Evolutionary conservation across 2,329 filamentous ascomycete genomes (phyloP), one percentile per base, ranked within the genome.

Genomic region (Xylariaceae sp.): DNA sequence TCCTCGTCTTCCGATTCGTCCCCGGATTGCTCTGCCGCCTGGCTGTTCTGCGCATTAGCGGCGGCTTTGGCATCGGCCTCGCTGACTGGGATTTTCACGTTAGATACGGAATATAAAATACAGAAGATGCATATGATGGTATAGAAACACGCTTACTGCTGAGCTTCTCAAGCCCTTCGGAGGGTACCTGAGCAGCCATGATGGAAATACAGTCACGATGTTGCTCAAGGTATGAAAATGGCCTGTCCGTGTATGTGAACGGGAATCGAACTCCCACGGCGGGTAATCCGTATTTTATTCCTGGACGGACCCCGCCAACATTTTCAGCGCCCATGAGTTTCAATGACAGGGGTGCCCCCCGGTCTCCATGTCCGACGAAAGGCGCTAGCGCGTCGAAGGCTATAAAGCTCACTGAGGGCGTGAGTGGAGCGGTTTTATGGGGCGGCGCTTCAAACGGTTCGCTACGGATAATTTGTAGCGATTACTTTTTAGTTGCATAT

Each of bases 1-100:
- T 76, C 78, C 8, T 82, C 81, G 53, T 82, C 80, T 42, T 80
- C 81, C n/a, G 78, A 81, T 57, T 81, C 79, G 59, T 80, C 79
- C 62, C 74, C 75, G 49, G 80, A 78, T 61, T 74, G 69, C 17
- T 78, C 73, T 42, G 72, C 74, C 56, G 75, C 75, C 57, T 73
- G 73, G 57, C 70, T 73, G 63, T 73, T 73, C 62, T 71, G 71
- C 44, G 73, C 72, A 50, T 73, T 70, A 55, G 56, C 57, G 51
- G 55, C 58, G 2, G 55, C 54, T 15, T 60, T 62, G 0, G 54
- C 37, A 39, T 23, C 42, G 34, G 55, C 59, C 23, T 61, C 48
- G 65, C 62, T 57, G 74, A 73, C 66, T 63, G 48, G 2, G 6
- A 13, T 77, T 75, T 75, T 65, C 73, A 72, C 61, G 75, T 76